Conservation (phyloP, 2,329 filamentous ascomycete species). For the Colletotrichum tropicale region DNA sequence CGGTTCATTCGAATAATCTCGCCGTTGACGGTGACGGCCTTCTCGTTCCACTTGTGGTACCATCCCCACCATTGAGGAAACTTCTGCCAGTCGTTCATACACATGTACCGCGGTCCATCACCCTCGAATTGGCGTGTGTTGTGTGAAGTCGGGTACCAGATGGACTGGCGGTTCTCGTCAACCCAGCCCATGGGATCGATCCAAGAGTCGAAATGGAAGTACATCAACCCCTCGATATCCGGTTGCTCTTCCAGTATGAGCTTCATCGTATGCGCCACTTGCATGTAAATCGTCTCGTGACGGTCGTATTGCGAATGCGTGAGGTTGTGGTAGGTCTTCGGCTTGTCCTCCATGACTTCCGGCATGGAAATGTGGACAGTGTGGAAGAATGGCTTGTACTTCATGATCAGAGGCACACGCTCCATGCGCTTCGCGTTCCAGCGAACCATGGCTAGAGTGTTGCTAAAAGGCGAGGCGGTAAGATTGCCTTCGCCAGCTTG, state of each 20-base stretch:
- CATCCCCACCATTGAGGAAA: conserved; percentile 26
- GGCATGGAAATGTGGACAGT: conserved; percentile 31
- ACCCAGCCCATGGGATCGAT: conserved; percentile 31
- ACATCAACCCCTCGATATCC: conserved; percentile 31
- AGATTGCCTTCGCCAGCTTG: conserved; percentile 2
- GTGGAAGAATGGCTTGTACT: conserved; percentile 34
- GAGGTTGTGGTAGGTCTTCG: conserved; percentile 23
- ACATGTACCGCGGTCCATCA: conserved; percentile 23
- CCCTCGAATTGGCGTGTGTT: conserved; percentile 12
- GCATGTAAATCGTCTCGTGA: conserved; percentile 24
- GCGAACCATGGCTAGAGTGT: conserved; percentile 30
- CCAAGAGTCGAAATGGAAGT: conserved; percentile 37
- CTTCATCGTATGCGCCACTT: conserved; percentile 32
- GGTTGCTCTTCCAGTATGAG: conserved; percentile 28
- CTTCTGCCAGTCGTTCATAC: conserved; percentile 24
- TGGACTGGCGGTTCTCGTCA: conserved; percentile 27
- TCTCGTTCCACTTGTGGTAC: conserved; percentile 13
- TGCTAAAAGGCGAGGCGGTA: conserved; percentile 29
- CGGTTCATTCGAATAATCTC: not conserved
- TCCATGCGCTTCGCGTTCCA: conserved; percentile 30
- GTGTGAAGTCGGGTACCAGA: conserved; percentile 28
- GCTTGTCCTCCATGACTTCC: conserved; percentile 14
- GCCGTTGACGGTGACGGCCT: conserved; percentile 18
- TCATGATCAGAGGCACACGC: conserved; percentile 27
- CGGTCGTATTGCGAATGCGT: conserved; percentile 29